Conservation (phyloP, 768 basidiomycete genomes). For the Exsudoporus frostii region DNA sequence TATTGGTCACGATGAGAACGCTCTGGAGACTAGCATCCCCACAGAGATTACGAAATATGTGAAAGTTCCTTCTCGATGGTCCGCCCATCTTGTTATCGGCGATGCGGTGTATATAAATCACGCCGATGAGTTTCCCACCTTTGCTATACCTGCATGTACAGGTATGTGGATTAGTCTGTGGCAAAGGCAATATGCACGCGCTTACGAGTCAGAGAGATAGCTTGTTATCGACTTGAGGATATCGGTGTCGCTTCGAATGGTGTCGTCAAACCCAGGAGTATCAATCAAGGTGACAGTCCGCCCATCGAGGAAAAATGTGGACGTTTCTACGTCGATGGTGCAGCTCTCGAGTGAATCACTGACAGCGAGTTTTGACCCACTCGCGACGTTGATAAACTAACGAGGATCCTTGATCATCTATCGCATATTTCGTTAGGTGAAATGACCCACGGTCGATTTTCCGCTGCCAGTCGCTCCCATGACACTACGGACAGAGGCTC, state of each 20-base stretch:
- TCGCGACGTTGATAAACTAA: slow-evolving; percentile 22
- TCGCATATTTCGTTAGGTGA: background rate
- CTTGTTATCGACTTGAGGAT: slow-evolving; percentile 45
- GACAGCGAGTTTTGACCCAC: slow-evolving; percentile 18
- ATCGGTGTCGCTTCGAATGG: slow-evolving; percentile 43
- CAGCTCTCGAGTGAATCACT: slow-evolving; percentile 27
- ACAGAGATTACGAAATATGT: slow-evolving; percentile 50
- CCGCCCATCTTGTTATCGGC: slow-evolving; percentile 48
- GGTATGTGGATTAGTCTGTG: background rate
- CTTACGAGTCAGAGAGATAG: slow-evolving; percentile 28
- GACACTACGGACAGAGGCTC: slow-evolving; percentile 9
- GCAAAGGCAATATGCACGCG: background rate
- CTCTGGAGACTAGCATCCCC: slow-evolving; percentile 45
- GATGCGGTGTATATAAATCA: slow-evolving; percentile 54
- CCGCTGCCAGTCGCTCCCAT: slow-evolving; percentile 27
- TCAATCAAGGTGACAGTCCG: slow-evolving; percentile 47
- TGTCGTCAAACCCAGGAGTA: slow-evolving; percentile 62
- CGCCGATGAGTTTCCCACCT: slow-evolving; percentile 32
- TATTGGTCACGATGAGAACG: slow-evolving; percentile 51
- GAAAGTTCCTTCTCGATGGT: slow-evolving; percentile 48
- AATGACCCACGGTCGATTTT: slow-evolving; percentile 20
- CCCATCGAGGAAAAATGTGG: slow-evolving; percentile 43
- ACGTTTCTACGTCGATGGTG: slow-evolving; percentile 27
- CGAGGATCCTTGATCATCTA: background rate
- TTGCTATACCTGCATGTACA: slow-evolving; percentile 23